A percentile compares a stretch with the other conserved stretches of the same genome.
These are phyloP conservation scores for Vitis rupestris DNA, from an alignment of 164 flowering plant species.

Conservation along the genomic window DNA sequence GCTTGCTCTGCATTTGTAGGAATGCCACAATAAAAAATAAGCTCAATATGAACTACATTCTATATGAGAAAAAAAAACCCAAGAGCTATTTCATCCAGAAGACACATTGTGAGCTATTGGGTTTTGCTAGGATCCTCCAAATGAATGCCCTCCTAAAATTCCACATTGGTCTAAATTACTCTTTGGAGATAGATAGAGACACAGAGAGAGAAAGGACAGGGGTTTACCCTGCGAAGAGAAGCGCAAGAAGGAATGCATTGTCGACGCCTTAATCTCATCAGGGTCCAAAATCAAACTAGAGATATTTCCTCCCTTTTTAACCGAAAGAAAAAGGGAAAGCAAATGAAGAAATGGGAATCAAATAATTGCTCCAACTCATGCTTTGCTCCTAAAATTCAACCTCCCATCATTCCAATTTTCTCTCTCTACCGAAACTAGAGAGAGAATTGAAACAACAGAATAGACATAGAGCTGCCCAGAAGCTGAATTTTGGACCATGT, in stretches of 20 bases:
- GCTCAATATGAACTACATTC: not conserved
- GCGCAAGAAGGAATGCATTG: slow-evolving; percentile 71
- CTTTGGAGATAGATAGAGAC: not conserved
- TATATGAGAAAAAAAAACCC: too few relatives aligned
- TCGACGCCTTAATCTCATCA: slow-evolving; percentile 66
- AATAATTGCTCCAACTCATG: slow-evolving; percentile 44
- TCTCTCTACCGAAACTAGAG: not conserved
- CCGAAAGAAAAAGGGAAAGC: slow-evolving; percentile 21
- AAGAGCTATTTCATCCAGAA: too few relatives aligned
- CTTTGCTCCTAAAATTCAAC: slow-evolving; percentile 37
- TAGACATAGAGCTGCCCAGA: slow-evolving; percentile 9
- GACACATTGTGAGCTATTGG: too few relatives aligned
- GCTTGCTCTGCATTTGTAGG: too few relatives aligned
- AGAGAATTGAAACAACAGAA: slow-evolving; percentile 6
- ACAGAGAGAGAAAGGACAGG: not conserved
- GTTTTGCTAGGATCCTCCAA: not conserved
- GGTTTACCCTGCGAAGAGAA: slow-evolving; percentile 50
- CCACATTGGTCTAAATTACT: not conserved
- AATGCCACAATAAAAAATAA: too few relatives aligned
- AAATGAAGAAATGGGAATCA: slow-evolving; percentile 15
- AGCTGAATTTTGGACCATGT: not conserved
- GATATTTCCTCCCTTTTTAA: slow-evolving; percentile 20
- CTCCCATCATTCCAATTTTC: slow-evolving; percentile 24
- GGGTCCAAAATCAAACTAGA: slow-evolving; percentile 17
- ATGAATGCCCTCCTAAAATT: not conserved